Evolutionary conservation across 352 stramenopile genomes (phyloP).

Genomic region (Globisporangium barbulae): DNA sequence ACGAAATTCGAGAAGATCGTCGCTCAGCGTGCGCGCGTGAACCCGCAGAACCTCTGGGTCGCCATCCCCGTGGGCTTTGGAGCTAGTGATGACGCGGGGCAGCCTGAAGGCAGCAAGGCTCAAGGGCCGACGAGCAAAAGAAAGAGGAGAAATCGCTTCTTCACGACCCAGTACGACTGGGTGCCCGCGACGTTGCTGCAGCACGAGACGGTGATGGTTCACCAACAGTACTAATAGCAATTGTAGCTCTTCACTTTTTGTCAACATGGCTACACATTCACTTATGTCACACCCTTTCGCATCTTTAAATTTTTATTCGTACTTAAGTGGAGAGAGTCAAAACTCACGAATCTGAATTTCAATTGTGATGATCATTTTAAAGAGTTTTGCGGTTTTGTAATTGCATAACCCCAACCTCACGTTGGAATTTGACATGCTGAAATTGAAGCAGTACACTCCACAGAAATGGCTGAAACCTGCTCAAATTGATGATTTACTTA

Average conservation of each 20-base stretch:
- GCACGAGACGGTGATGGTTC: conserved; percentile 10
- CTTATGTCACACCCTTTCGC: not conserved
- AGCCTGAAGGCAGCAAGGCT: conserved; percentile 11
- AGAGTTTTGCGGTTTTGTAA: not conserved
- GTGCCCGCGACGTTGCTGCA: conserved; percentile 45
- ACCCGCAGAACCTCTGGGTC: conserved; percentile 57
- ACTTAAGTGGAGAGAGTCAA: not conserved
- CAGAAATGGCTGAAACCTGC: too few relatives aligned
- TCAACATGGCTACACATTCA: conserved; percentile 5
- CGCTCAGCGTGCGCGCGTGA: conserved; percentile 37
- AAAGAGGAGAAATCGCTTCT: conserved; percentile 20
- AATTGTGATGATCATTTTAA: not conserved
- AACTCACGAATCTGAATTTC: not conserved
- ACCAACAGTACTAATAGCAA: not conserved
- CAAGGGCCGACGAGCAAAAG: conserved; percentile 10
- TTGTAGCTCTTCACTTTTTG: not conserved
- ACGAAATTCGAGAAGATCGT: conserved; percentile 49
- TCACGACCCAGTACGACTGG: conserved; percentile 55
- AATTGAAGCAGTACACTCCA: not conserved
- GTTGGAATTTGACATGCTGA: not conserved
- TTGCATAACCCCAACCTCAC: not conserved
- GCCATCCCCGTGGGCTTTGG: conserved; percentile 41
- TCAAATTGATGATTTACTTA: too few relatives aligned
- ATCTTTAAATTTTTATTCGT: not conserved
- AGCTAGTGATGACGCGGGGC: not conserved